A percentile compares a stretch with the other conserved stretches of the same genome.
These are phyloP conservation scores for Exophiala calicioides DNA, from an alignment of 2,329 filamentous ascomycete genomes.

Conservation along the genomic window DNA sequence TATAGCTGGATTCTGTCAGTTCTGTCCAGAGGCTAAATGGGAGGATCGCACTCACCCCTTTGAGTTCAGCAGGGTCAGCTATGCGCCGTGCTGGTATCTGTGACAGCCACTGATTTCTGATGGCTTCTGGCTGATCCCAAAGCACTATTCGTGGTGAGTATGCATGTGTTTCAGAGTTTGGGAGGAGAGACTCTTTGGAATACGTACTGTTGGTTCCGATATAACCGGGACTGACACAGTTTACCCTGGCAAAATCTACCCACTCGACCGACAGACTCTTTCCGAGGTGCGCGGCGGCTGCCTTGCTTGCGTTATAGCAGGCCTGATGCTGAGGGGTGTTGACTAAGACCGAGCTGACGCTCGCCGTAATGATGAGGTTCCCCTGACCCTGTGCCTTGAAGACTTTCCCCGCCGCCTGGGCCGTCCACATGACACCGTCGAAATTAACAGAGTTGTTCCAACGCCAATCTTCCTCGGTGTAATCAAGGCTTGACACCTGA, in stretches of 20 bases:
- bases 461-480: conserved; percentile 43
- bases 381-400: conserved; percentile 40
- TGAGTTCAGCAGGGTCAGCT: too few species aligned
- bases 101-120: too few species aligned
- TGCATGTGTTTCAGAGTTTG: too few species aligned
- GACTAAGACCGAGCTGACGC: conserved; percentile 41
- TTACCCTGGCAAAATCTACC: conserved; percentile 43
- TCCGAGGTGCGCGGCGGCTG: conserved; percentile 40
- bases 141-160: too few species aligned
- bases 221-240: conserved; percentile 41
- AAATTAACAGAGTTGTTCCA: conserved; percentile 44
- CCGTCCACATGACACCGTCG: conserved; percentile 43
- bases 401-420: conserved; percentile 40
- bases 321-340: conserved; percentile 44
- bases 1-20: too few species aligned
- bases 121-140: too few species aligned
- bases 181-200: too few species aligned
- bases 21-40: too few species aligned
- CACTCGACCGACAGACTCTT: conserved; percentile 44
- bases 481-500: conserved; percentile 41
- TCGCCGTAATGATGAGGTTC: conserved; percentile 43
- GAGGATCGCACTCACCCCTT: too few species aligned
- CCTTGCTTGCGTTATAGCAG: conserved; percentile 43
- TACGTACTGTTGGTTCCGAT: conserved; percentile 41
- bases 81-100: too few species aligned